These are phyloP conservation scores for Boletus bicolor DNA, from an alignment of 768 basidiomycete species.

Conservation along the genomic window DNA sequence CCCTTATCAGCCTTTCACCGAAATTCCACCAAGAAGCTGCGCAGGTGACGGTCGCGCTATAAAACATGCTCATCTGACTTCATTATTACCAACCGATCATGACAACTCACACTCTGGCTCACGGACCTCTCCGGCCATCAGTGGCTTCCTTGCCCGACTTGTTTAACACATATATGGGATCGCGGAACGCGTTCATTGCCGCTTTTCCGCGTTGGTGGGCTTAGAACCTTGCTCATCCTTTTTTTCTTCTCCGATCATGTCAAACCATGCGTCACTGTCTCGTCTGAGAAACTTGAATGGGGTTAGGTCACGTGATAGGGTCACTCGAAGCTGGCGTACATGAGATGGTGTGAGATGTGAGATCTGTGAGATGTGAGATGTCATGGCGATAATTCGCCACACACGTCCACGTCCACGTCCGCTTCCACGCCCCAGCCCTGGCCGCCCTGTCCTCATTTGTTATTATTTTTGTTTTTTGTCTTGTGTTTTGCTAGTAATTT, in stretches of 20 bases:
- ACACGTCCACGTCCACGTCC: not conserved
- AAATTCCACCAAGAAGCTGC: conserved; percentile 16
- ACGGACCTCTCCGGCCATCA: conserved; percentile 12
- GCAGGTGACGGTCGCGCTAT: conserved; percentile 5
- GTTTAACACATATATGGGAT: conserved; percentile 4
- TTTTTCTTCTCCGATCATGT: conserved; percentile 16
- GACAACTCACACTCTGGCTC: conserved; percentile 6
- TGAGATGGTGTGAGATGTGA: not conserved
- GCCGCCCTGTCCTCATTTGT: not conserved
- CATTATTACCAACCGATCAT: conserved; percentile 21
- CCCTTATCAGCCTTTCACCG: conserved; percentile 31
- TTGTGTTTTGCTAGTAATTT: not conserved
- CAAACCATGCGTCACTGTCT: conserved; percentile 10
- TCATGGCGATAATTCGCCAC: conserved; percentile 2
- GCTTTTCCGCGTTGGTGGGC: conserved; percentile 18
- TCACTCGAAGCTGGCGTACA: not conserved
- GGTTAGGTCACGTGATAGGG: conserved; percentile 13
- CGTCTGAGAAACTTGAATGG: conserved; percentile 16
- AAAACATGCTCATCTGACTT: conserved; percentile 21
- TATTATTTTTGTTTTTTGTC: not conserved
- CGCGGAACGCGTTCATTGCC: conserved; percentile 25
- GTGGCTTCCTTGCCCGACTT: not conserved
- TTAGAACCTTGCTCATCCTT: not conserved
- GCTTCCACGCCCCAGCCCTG: not conserved
- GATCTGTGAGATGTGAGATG: not conserved